Conservation (phyloP, 2,329 filamentous ascomycete species). For the Ramularia collo-cygni region DNA sequence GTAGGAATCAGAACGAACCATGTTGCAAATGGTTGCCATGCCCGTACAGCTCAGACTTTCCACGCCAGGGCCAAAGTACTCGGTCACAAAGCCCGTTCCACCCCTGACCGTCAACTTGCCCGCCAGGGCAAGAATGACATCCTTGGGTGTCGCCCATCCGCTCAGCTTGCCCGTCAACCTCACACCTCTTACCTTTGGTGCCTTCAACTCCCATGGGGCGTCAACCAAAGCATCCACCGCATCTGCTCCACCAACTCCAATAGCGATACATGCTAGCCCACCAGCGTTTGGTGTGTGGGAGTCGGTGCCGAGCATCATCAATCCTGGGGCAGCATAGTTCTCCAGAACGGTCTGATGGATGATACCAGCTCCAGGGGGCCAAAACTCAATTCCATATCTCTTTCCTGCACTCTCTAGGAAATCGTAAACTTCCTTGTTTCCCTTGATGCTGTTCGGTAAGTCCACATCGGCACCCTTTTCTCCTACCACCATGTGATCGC, state of each 20-base stretch:
- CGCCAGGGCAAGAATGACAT: conserved; percentile 84
- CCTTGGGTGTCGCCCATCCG: conserved; percentile 92
- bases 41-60: conserved; percentile 84
- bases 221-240: conserved; percentile 95
- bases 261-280: conserved; percentile 85
- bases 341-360: conserved; percentile 97
- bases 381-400: conserved; percentile 92
- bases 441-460: conserved; percentile 73
- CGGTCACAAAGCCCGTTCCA: conserved; percentile 89
- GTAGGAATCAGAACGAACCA: conserved; percentile 38
- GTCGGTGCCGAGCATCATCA: conserved; percentile 99
- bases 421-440: conserved; percentile 96
- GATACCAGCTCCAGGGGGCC: conserved; percentile 88
- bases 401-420: conserved; percentile 89
- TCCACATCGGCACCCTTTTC: conserved; percentile 84
- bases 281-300: conserved; percentile 98
- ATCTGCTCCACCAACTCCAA: conserved; percentile 94
- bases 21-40: conserved; percentile 87
- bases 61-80: conserved; percentile 70
- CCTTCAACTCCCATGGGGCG: conserved; percentile 95
- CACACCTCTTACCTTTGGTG: conserved; percentile 83
- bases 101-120: conserved; percentile 82
- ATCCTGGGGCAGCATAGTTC: conserved; percentile 92
- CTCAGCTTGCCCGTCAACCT: conserved; percentile 73
- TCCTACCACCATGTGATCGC: conserved; percentile 97